Evolutionary conservation across 2,329 filamentous ascomycete species (phyloP), one percentile per base, ranked within the genome.

Genomic region (Verticillium tricorpus): DNA sequence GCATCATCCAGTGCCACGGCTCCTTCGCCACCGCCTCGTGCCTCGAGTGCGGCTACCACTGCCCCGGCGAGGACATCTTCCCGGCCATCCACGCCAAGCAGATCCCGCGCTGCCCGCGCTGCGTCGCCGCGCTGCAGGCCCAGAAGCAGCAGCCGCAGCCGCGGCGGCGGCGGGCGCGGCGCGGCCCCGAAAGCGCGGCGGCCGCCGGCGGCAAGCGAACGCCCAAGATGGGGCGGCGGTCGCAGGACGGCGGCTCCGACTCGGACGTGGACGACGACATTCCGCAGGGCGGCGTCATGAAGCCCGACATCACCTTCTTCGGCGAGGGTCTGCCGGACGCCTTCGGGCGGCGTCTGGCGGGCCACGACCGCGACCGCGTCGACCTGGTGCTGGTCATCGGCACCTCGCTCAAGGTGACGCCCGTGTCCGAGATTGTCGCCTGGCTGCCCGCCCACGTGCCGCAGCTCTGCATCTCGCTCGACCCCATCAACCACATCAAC

Each of bases 301-400:
- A 91, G 82, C 95, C 95, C 9, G 94, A 98, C 77, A 98, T 99
- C 72, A 98, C 92, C 56, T 98, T 99, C 80, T 98, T 98, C 70
- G 94, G 94, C 68, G 95, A 99, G 77, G 84, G 88, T 58, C 87
- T 99, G 1, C 93, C 94, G 0, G 87, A 91, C 68, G 85, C 87
- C 67, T 99, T 99, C 76, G 90, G 90, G 62, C 81, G 86, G 58
- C 89, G 93, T 8, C 84, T 98, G 15, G 87, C 91, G n/a, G 83
- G 91, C 63, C 85, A 92, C 68, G 95, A 99, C 75, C 87, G 87
- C 63, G 86, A 92, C 66, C 81, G 85, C 62, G 91, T 91, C 1
- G 95, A 99, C 73, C 83, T 99, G 17, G 91, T 98, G 67, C 89
- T 99, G 67, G 93, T 98, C 67, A 97, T 99, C 69, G 95, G 95